phyloP scores from a whole-genome alignment of 805 yeast species.

The Clavispora santaluciae region DNA sequence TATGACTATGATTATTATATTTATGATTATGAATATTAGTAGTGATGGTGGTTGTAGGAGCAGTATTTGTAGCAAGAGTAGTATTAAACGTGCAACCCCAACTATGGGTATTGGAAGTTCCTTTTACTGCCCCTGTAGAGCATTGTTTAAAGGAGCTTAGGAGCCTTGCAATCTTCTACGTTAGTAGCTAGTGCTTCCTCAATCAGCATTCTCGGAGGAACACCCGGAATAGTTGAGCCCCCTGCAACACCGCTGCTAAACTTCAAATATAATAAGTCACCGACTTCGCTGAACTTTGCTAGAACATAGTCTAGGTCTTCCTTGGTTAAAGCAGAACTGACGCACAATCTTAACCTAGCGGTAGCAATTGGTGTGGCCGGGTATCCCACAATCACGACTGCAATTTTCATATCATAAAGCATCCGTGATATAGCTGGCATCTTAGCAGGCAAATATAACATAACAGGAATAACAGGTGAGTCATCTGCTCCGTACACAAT shows the following conservation, averaged over 20 bases:
- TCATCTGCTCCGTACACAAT: slow-evolving; percentile 94
- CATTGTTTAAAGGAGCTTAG: slow-evolving; percentile 8
- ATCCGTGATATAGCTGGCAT: slow-evolving; percentile 89
- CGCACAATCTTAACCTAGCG: slow-evolving; percentile 89
- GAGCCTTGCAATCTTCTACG: slow-evolving; percentile 53
- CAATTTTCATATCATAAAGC: slow-evolving; percentile 74
- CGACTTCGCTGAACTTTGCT: slow-evolving; percentile 67
- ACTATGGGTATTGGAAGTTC: too few relatives aligned
- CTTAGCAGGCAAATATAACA: slow-evolving; percentile 85
- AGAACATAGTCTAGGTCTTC: slow-evolving; percentile 85
- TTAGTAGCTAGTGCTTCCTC: slow-evolving; percentile 73
- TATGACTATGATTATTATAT: background rate
- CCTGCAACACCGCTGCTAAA: slow-evolving; percentile 76
- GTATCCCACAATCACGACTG: slow-evolving; percentile 94
- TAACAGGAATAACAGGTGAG: slow-evolving; percentile 89
- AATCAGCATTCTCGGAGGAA: slow-evolving; percentile 68
- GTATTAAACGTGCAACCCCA: too few relatives aligned
- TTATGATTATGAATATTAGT: too few relatives aligned
- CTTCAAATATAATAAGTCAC: slow-evolving; percentile 70
- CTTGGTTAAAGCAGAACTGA: slow-evolving; percentile 86
- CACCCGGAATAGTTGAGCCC: slow-evolving; percentile 51
- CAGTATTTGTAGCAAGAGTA: too few relatives aligned
- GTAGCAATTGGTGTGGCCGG: slow-evolving; percentile 94
- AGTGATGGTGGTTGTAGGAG: too few relatives aligned
- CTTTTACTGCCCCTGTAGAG: too few relatives aligned